Conservation (phyloP, 1,284 basidiomycete species). For the Cutaneotrichosporon spelunceum region DNA sequence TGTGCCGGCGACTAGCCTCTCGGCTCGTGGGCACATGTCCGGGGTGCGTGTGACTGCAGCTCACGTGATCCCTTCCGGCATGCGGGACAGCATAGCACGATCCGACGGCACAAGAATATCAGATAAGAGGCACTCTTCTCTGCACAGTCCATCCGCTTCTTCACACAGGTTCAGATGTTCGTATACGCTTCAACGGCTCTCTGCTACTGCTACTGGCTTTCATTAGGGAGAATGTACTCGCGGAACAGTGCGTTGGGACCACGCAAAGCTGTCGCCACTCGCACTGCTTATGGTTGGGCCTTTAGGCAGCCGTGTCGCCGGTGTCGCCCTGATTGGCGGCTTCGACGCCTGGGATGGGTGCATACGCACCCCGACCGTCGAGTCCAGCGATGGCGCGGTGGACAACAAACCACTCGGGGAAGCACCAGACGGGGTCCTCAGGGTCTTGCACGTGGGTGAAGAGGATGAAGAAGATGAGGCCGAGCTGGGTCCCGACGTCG, state of each 20-base stretch:
- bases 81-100: neutral
- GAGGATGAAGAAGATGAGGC: slow-evolving; percentile 47
- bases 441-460: slow-evolving; percentile 42
- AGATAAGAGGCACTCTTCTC: neutral
- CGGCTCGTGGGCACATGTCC: neutral
- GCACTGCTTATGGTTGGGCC: neutral
- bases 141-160: neutral
- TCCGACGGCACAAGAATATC: neutral
- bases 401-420: slow-evolving; percentile 48
- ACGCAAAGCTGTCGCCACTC: neutral
- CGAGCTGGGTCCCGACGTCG: slow-evolving; percentile 45
- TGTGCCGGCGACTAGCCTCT: neutral
- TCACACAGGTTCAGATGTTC: too few species aligned
- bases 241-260: neutral
- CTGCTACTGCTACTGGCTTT: neutral
- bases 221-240: neutral
- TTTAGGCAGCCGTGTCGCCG: neutral
- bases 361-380: slow-evolving; percentile 45
- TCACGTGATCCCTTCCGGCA: too few species aligned
- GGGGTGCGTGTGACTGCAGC: neutral
- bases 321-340: neutral
- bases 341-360: slow-evolving; percentile 29
- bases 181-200: too few species aligned
- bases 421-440: slow-evolving; percentile 40
- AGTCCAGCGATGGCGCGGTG: slow-evolving; percentile 27